Conservation (phyloP, 768 basidiomycete genomes). For the Mycena vitilis region DNA sequence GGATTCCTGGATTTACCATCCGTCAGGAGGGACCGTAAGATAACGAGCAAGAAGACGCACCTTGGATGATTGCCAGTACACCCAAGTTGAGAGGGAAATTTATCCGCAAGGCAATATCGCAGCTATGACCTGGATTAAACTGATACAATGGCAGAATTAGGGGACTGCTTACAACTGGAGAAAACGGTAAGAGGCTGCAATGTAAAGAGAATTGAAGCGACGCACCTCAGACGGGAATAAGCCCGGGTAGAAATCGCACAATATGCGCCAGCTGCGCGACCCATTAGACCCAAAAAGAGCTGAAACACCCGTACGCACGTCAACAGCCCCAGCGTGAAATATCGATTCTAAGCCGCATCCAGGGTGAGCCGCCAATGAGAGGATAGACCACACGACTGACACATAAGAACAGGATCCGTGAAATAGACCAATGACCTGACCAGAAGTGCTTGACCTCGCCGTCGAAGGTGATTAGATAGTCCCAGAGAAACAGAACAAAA, state of each 20-base stretch:
- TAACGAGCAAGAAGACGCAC: background rate
- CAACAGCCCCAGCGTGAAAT: conserved; percentile 28
- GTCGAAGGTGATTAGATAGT: conserved; percentile 33
- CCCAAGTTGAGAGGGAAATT: conserved; percentile 34
- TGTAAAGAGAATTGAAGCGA: background rate
- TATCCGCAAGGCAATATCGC: conserved; percentile 33
- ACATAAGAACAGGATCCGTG: conserved; percentile 31
- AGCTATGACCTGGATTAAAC: conserved; percentile 20
- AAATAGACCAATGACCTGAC: conserved; percentile 32
- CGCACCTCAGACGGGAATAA: conserved; percentile 34
- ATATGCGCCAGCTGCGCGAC: conserved; percentile 27
- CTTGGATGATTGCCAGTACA: conserved; percentile 34
- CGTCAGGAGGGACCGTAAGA: background rate
- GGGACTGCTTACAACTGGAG: conserved; percentile 28
- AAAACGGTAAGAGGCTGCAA: background rate
- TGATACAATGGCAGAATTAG: background rate
- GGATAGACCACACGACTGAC: conserved; percentile 10
- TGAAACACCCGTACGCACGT: conserved; percentile 13
- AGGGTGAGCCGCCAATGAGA: background rate
- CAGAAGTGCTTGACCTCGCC: conserved; percentile 34
- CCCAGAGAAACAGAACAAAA: conserved; percentile 32
- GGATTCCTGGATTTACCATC: conserved; percentile 19
- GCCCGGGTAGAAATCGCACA: conserved; percentile 32
- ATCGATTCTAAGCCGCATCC: conserved; percentile 27
- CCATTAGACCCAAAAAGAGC: conserved; percentile 1